Base-by-base conservation (phyloP, 2,329 filamentous ascomycete genomes). In the Apiospora kogelbergensis region DNA sequence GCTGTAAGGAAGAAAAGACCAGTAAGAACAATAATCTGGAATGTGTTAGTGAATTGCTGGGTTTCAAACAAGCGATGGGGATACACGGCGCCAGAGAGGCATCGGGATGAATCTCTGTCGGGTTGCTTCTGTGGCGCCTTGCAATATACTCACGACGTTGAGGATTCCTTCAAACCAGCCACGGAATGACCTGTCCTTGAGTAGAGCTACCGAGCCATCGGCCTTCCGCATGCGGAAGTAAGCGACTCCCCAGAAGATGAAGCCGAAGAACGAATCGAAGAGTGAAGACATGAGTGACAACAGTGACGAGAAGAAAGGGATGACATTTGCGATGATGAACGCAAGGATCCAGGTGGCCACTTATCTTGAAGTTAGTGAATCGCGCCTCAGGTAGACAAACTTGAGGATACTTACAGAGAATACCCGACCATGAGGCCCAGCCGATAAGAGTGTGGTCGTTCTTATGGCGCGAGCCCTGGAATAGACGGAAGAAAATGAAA, bases 181-280 rank as follows among this genome's bases (percentile, higher is more conserved):
- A 1, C 85, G 81, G 42, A 90, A 75, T 64, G 86, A 88, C 42
- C 87, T 83, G 1, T 81, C 82, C 71, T 83, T 85, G 66, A 86
- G 84, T 41, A 87, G 84, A 0, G 83, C 81, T 2, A 85, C 77
- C 7, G 86, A 84, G 44, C 88, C 85, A 71, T 93, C 91, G 1
- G 87, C 91, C 24, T 82, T 82, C 64, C 92, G 86, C 91, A 95
- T 93, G 68, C 91, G 88, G 76, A 94, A 87, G 77, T 93, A 95
- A 0, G 92, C 93, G 1, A 93, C 87, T 15, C 91, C 93, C 93
- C 93, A 98, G 84, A 97, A 98, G 77, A 97, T 97, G 84, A 97
- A 98, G 30, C 95, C 95, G 75, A 95, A 95, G 85, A 94, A 95
- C 67, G 92, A 95, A 81, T 97, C 94, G 77, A 97, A 97, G 1